phyloP scores from a whole-genome alignment of 805 yeast species.

The Ogataea siamensis region DNA sequence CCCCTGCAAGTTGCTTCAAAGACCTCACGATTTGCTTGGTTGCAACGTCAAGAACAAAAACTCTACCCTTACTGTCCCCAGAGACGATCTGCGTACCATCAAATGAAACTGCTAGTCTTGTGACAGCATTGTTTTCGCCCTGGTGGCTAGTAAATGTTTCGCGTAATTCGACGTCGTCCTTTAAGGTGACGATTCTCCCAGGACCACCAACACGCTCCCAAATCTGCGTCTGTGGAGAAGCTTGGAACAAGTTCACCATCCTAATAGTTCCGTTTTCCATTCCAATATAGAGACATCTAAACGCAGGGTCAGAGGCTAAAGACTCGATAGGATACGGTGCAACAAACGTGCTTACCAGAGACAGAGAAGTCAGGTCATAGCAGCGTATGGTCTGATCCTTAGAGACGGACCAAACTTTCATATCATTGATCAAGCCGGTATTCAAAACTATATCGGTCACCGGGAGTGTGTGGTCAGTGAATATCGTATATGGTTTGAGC shows the following conservation, averaged over 20 bases:
- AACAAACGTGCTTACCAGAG: conserved; percentile 69
- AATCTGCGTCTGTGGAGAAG: conserved; percentile 35
- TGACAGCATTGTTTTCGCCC: conserved; percentile 38
- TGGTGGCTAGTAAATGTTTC: conserved; percentile 55
- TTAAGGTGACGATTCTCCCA: conserved; percentile 48
- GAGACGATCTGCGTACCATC: conserved; percentile 74
- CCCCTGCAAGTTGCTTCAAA: conserved; percentile 38
- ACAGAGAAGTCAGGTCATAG: conserved; percentile 50
- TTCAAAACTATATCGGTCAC: conserved; percentile 42
- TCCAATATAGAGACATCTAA: conserved; percentile 72
- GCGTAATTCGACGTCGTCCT: conserved; percentile 47
- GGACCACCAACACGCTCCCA: conserved; percentile 63
- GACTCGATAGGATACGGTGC: conserved; percentile 55
- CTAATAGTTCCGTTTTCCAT: conserved; percentile 60
- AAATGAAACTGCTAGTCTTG: conserved; percentile 57
- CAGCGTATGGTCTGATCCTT: conserved; percentile 72
- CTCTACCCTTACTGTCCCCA: conserved; percentile 73
- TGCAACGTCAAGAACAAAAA: conserved; percentile 63
- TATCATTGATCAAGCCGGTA: conserved; percentile 55
- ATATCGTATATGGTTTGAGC: conserved; percentile 54
- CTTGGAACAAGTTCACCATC: conserved; percentile 48
- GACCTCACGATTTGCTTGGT: conserved; percentile 66
- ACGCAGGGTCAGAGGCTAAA: conserved; percentile 73
- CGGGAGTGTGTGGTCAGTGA: conserved; percentile 58
- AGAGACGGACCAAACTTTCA: conserved; percentile 66